phyloP scores from a whole-genome alignment of 1,139 yeast species.

The Zygosaccharomyces sapae region DNA sequence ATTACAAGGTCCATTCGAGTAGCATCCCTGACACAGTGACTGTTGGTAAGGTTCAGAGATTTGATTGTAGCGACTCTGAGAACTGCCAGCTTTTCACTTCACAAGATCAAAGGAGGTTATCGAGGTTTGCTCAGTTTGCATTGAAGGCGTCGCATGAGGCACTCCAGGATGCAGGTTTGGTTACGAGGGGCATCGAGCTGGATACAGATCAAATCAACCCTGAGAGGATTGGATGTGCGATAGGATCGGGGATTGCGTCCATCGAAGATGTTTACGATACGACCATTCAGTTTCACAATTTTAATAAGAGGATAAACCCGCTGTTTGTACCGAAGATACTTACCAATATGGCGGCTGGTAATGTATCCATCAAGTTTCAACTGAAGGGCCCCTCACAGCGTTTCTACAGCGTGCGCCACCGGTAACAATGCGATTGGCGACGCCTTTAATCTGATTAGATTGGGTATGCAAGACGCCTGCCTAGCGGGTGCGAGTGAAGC shows the following conservation, averaged over 20 bases:
- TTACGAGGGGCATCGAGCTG: conserved; percentile 6
- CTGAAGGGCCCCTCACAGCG: conserved; percentile 88
- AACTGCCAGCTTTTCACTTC: conserved; percentile 28
- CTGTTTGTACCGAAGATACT: conserved; percentile 78
- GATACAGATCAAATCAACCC: conserved; percentile 36
- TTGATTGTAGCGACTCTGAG: conserved; percentile 27
- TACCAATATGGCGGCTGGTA: conserved; percentile 94
- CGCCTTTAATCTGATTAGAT: conserved; percentile 72
- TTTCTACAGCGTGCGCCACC: conserved; percentile 94
- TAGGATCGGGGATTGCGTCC: conserved; percentile 94
- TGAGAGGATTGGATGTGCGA: conserved; percentile 58
- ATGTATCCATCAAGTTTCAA: conserved; percentile 72
- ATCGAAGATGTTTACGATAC: conserved; percentile 65
- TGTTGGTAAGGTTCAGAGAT: conserved; percentile 44
- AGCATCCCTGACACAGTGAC: conserved; percentile 54
- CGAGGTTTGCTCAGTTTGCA: conserved; percentile 75
- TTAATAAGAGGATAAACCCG: conserved; percentile 77
- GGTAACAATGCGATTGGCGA: conserved; percentile 95
- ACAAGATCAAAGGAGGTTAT: conserved; percentile 50
- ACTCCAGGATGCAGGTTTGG: conserved; percentile 52
- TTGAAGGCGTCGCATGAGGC: conserved; percentile 77
- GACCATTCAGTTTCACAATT: conserved; percentile 52
- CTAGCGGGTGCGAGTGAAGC: conserved; percentile 93
- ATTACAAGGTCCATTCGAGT: conserved; percentile 37
- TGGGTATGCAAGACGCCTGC: conserved; percentile 81